Percentiles rank a stretch among this genome's conserved stretches.
Conservation (phyloP, 2,329 filamentous ascomycete species). For the Botryotinia convoluta region DNA sequence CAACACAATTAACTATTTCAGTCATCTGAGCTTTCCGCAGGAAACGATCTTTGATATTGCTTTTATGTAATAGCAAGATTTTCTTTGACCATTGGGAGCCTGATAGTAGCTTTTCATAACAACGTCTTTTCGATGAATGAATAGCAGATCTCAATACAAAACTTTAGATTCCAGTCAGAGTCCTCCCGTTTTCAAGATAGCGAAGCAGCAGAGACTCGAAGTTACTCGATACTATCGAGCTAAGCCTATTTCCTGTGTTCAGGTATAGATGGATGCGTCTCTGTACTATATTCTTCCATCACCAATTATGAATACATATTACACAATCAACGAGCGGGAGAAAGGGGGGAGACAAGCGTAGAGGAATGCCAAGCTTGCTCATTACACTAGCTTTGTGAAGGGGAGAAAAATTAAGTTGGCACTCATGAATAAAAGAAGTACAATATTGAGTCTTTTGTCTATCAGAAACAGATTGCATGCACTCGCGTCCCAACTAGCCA, state of each 20-base stretch:
- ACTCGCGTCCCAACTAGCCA: no score
- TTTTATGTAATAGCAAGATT: neutral
- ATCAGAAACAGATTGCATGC: neutral
- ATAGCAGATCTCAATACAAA: neutral
- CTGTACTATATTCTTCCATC: neutral
- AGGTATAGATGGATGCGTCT: rapidly evolving
- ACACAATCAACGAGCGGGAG: neutral
- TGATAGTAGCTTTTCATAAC: neutral
- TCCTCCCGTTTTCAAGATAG: neutral
- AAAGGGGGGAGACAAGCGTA: neutral
- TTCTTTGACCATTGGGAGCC: neutral
- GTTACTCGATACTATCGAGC: neutral
- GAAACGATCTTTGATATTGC: neutral
- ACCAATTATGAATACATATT: neutral
- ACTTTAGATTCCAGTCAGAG: neutral
- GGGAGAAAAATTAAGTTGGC: neutral
- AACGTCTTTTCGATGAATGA: neutral
- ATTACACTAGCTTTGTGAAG: neutral
- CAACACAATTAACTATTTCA: neutral
- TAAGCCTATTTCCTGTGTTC: neutral
- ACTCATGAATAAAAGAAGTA: neutral
- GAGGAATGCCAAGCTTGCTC: neutral
- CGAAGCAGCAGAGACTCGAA: neutral
- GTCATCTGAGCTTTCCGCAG: neutral
- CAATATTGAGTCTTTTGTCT: rapidly evolving